These are phyloP conservation scores for Deuterostichococcus epilithicus DNA, from an alignment of 139 green algal genomes.

Conservation along the genomic window DNA sequence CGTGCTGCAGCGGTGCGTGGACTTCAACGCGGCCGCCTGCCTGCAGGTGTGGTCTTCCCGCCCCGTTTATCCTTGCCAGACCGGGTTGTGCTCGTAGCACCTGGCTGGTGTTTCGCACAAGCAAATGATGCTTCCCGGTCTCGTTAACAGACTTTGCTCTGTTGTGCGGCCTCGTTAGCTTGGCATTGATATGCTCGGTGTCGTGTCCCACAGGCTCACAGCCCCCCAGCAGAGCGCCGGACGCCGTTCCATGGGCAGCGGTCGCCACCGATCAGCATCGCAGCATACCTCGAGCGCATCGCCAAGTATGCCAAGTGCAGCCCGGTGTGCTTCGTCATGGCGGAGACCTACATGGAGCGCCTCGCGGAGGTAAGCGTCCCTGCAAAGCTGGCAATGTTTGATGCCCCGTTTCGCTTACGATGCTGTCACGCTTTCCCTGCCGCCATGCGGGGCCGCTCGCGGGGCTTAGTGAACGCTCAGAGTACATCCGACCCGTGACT, in stretches of 20 bases:
- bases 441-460: no score
- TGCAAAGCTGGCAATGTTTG: not conserved
- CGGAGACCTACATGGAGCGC: constrained; percentile 66
- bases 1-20: constrained; percentile 21
- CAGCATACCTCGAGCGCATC: constrained; percentile 65
- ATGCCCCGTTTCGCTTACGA: no score
- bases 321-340: constrained; percentile 66
- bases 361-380: constrained; percentile 27
- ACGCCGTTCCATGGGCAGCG: constrained; percentile 63
- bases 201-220: not conserved
- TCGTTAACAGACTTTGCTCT: not conserved
- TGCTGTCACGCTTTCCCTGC: no score
- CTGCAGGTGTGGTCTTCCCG: no score
- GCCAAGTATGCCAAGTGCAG: constrained; percentile 74
- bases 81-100: no score
- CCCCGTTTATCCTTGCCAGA: no score
- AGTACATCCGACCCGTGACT: no score
- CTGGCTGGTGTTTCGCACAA: no score
- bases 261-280: constrained; percentile 57
- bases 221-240: constrained; percentile 12
- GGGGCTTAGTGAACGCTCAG: no score
- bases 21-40: constrained; percentile 2
- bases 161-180: no score
- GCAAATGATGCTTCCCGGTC: no score
- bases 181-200: no score